Base-by-base conservation (phyloP, 2,329 filamentous ascomycete species). In the Colletotrichum chlorophyti region DNA sequence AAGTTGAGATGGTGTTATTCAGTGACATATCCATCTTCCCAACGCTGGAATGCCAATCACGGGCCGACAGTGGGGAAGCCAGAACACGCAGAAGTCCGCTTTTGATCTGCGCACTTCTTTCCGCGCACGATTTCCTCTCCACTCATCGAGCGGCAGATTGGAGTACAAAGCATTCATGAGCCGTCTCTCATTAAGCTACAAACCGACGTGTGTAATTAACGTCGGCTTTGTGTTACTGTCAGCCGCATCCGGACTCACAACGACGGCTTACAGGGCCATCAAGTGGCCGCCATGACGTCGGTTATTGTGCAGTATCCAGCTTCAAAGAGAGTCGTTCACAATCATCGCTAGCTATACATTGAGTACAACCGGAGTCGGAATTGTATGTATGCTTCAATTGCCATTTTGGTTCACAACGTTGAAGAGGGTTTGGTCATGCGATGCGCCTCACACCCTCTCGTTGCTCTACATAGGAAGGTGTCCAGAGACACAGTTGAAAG, bases 21-120 rank as follows among this genome's bases (percentile, higher is more conserved):
- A 17, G 51, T 38, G 41, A 53, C 41, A 23, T 15, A 19, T 40
- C 15, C 32, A 14, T 57, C 38, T 19, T 23, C 31, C 15, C 26
- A 19, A 38, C n/a, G 32, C 24, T 14, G 26, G 23, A 48, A 32
- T 21, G 42, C 45, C 19, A 12, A 42, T 42, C 35, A 42, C 34
- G 10, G 50, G 37, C 37, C 37, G 12, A 37, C 35, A 40, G 57
- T 60, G 57, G 57, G 34, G 57, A 43, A 43, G 43, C 38, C 46
- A 49, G 43, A 40, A 41, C n/a, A 43, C 23, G 32, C 31, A 57
- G 19, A 45, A 57, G 27, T 60, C 51, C 57, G 57, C 57, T 60
- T 60, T 60, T 60, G 57, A 60, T 60, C 57, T 60, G 45, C 57
- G 17, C n/a, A 45, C 31, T 60, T 38, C 57, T 26, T 58, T 41